Conservation (phyloP, 306 rosid species). For the Oemleria cerasiformis region DNA sequence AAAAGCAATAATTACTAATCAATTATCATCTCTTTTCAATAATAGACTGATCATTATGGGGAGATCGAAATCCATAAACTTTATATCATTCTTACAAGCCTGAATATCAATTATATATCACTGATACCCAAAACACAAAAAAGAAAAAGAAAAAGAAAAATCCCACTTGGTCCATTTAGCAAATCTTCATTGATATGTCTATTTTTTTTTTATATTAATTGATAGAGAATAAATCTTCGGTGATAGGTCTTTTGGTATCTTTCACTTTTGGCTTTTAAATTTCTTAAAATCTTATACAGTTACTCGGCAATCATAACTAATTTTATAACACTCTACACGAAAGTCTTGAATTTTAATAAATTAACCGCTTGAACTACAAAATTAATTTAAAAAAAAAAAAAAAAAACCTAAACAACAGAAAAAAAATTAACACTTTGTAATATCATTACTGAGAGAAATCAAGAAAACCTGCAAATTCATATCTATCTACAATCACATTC, state of each 20-base stretch:
- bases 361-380: too few species aligned
- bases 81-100: constrained; percentile 32
- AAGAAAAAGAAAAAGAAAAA: background rate
- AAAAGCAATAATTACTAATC: background rate
- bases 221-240: too few species aligned
- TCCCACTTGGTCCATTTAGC: constrained; percentile 22
- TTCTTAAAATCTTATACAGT: constrained; percentile 5
- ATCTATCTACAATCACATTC: constrained; percentile 26
- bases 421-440: too few species aligned
- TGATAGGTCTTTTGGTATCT: too few species aligned
- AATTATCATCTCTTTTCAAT: background rate
- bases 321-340: background rate
- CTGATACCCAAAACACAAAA: constrained; percentile 8
- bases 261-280: background rate
- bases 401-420: too few species aligned
- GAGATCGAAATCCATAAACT: constrained; percentile 26
- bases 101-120: constrained; percentile 28
- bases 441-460: constrained; percentile 2
- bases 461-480: constrained; percentile 13
- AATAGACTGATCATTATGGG: constrained; percentile 13
- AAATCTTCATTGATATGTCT: constrained; percentile 41
- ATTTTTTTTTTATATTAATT: too few species aligned
- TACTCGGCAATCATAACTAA: background rate
- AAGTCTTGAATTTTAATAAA: too few species aligned
- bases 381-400: too few species aligned